Conservation (phyloP, 345 rosid genomes). For the Hypericum perforatum region DNA sequence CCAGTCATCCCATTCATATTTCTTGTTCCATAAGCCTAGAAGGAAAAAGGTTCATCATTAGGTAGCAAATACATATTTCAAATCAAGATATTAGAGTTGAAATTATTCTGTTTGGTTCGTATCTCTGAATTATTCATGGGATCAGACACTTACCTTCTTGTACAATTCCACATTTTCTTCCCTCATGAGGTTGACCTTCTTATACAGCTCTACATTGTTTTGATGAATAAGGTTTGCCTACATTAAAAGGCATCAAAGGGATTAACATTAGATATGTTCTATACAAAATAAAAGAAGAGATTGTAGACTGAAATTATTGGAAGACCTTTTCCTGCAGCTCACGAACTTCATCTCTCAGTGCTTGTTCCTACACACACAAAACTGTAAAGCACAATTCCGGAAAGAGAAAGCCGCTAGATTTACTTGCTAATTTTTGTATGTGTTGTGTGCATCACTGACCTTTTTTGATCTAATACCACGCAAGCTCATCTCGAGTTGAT, state of each 20-base stretch:
- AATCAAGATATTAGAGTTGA: too few species aligned
- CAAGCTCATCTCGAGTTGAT: constrained; percentile 40
- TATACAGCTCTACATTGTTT: constrained; percentile 4
- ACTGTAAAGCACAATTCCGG: too few species aligned
- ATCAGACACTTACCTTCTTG: constrained; percentile 7
- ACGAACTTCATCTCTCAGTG: neutral
- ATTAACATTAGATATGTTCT: too few species aligned
- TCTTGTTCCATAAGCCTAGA: constrained; percentile 38
- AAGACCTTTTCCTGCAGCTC: constrained; percentile 2
- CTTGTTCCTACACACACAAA: neutral
- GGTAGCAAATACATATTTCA: too few species aligned
- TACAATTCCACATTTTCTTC: constrained; percentile 10
- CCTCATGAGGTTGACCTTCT: constrained; percentile 5
- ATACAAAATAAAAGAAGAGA: too few species aligned
- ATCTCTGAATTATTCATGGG: neutral
- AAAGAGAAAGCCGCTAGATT: neutral
- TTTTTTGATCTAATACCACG: constrained; percentile 54
- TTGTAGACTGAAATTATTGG: neutral
- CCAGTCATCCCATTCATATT: constrained; percentile 17
- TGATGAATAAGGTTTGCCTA: constrained; percentile 8
- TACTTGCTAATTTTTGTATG: neutral
- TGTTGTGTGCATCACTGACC: constrained; percentile 17
- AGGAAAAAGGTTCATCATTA: constrained; percentile 1
- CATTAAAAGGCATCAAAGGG: neutral
- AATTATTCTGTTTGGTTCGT: too few species aligned